Conservation (phyloP, 495 filamentous ascomycete genomes). For the Lichenothelia convexa region DNA sequence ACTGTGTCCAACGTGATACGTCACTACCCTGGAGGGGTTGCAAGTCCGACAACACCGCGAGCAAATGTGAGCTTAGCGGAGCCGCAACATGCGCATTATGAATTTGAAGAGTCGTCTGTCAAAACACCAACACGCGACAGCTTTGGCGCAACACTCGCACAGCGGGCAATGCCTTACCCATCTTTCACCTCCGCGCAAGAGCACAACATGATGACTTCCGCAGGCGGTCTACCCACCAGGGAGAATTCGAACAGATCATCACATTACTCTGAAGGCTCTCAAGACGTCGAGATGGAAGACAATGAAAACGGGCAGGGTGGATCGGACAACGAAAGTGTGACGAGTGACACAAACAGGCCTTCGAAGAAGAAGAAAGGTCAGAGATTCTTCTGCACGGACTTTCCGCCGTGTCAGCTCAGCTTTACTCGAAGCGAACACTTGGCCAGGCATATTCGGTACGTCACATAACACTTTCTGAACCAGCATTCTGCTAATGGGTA, state of each 20-base stretch:
- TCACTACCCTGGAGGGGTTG: conserved; percentile 34
- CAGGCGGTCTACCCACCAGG: conserved; percentile 28
- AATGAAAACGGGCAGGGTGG: conserved; percentile 56
- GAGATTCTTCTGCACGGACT: conserved; percentile 93
- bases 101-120: conserved; percentile 18
- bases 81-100: conserved; percentile 23
- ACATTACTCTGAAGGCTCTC: conserved; percentile 42
- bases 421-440: conserved; percentile 95
- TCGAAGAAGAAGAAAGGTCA: conserved; percentile 94
- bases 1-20: conserved; percentile 26
- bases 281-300: conserved; percentile 61
- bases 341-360: conserved; percentile 42
- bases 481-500: conserved; percentile 16
- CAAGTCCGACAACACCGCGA: conserved; percentile 45
- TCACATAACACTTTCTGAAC: not conserved
- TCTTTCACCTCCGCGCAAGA: conserved; percentile 34
- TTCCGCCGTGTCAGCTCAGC: conserved; percentile 82
- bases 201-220: conserved; percentile 15
- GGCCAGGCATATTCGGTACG: conserved; percentile 78
- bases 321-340: conserved; percentile 61
- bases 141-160: conserved; percentile 36
- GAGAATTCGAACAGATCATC: conserved; percentile 42
- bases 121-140: conserved; percentile 44
- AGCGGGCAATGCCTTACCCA: conserved; percentile 41
- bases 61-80: conserved; percentile 25